phyloP scores from a whole-genome alignment of 139 green algal genomes.

The Volvox reticuliferus region DNA sequence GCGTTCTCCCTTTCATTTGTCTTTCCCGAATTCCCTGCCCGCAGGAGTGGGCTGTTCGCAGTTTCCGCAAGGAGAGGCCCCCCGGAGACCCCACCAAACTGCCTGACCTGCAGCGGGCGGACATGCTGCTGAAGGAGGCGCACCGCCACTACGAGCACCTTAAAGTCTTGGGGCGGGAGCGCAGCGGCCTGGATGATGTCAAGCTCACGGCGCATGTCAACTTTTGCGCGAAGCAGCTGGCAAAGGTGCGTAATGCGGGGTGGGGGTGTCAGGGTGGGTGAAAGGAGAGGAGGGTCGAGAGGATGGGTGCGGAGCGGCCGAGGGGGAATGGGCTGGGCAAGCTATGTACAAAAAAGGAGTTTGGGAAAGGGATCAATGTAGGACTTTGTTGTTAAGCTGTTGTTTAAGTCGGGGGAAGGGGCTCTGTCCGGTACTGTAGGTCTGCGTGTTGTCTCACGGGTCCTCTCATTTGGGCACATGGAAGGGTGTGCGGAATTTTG shows the following conservation, averaged over 20 bases:
- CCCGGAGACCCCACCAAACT: conserved; percentile 65
- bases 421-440: too few species aligned
- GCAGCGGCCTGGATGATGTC: conserved; percentile 61
- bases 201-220: conserved; percentile 75
- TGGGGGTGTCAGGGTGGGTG: too few species aligned
- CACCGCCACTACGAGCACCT: conserved; percentile 53
- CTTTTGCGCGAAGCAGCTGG: conserved; percentile 64
- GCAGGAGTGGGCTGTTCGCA: conserved; percentile 82
- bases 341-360: background rate
- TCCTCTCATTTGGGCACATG: too few species aligned
- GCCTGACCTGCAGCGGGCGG: conserved; percentile 57
- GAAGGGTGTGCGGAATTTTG: too few species aligned
- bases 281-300: too few species aligned
- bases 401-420: too few species aligned
- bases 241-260: background rate
- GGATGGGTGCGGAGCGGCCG: background rate
- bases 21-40: background rate
- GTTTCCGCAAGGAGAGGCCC: conserved; percentile 68
- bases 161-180: conserved; percentile 33
- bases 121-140: conserved; percentile 54
- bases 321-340: background rate
- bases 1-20: background rate
- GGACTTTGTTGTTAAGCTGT: too few species aligned
- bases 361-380: background rate
- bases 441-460: too few species aligned